A percentile compares a stretch with the other conserved stretches of the same genome.
phyloP scores from a whole-genome alignment of 305 asterid genomes.

The Fraxinus albicans region DNA sequence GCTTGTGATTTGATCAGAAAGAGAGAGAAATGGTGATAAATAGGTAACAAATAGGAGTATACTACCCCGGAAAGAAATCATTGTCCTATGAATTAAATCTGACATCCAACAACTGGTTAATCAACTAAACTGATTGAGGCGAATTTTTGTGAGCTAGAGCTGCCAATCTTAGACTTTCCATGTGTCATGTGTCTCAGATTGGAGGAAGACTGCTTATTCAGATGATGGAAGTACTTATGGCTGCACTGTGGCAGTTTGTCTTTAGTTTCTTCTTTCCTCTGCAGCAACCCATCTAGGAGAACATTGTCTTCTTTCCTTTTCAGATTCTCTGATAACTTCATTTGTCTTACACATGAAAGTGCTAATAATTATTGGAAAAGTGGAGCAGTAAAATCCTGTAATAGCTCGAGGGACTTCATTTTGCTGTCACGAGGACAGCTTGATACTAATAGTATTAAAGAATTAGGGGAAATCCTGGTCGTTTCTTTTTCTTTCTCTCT shows the following conservation, averaged over 20 bases:
- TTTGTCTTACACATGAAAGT: slow-evolving; percentile 1
- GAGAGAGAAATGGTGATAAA: neutral
- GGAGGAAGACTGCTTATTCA: slow-evolving; percentile 14
- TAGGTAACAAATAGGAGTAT: neutral
- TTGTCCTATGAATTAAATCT: neutral
- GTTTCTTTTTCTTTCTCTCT: neutral
- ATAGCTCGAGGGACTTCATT: slow-evolving; percentile 5
- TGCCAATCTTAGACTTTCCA: neutral
- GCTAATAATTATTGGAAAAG: neutral
- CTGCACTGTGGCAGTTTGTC: slow-evolving; percentile 2
- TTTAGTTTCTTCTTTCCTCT: neutral
- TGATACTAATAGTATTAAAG: neutral
- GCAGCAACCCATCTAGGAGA: neutral
- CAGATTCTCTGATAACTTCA: neutral
- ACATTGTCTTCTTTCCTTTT: neutral
- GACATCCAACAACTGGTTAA: slow-evolving; percentile 1
- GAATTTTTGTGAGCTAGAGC: neutral
- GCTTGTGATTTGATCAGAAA: neutral
- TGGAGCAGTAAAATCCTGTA: slow-evolving; percentile 6
- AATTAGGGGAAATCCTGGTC: neutral
- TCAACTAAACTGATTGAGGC: neutral
- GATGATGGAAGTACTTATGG: neutral
- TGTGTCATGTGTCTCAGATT: neutral
- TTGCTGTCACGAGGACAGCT: slow-evolving; percentile 12
- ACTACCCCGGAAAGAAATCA: neutral